Base-by-base conservation (phyloP, 148 eudicot genomes). In the Cornus suecica region DNA sequence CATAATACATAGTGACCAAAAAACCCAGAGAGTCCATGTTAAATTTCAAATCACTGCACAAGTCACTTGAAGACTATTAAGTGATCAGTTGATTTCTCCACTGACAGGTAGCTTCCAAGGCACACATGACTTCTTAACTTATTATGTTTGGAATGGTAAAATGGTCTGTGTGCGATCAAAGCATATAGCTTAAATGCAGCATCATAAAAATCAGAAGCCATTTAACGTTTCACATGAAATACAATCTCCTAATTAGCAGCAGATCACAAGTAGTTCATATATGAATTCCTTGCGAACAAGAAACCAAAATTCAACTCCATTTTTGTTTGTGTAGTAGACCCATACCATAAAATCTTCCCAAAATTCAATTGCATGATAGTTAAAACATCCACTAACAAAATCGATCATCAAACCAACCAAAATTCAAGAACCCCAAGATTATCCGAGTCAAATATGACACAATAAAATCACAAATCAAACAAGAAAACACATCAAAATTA, bases 401-500 rank as follows among this genome's bases (percentile, higher is more conserved):
- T 15, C 22, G 2, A 58, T 58, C 23, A 58, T 10, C 24, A 58
- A 58, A 58, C 62, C 62, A 58, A 58, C 22, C 24, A 58, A 48
- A 11, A 48, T 48, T 48, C n/a, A 14, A 52, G 62, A 20, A 58
- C 22, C 23, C 22, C 23, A 18, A 58, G 14, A 58, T 14, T 8
- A 62, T n/a, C 22, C 1, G 63, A 63, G 22, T 15, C 13, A 37
- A 4, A 6, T 6, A 37, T 37, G 32, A 61, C 31, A 73, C 1
- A 8, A 20, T 29, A 62, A 73, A 30, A 16, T 18, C 11, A 22
- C 70, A 67, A 67, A 63, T 25, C 22, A 73, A 27, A 20, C 10
- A 76, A 67, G 68, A 24, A 56, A 34, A 58, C 62, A 18, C 5
- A 22, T 58, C 24, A 6, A 58, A 13, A 73, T 14, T 80, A 90